Conservation (phyloP, 495 filamentous ascomycete species). For the Tuber umbilicatum region DNA sequence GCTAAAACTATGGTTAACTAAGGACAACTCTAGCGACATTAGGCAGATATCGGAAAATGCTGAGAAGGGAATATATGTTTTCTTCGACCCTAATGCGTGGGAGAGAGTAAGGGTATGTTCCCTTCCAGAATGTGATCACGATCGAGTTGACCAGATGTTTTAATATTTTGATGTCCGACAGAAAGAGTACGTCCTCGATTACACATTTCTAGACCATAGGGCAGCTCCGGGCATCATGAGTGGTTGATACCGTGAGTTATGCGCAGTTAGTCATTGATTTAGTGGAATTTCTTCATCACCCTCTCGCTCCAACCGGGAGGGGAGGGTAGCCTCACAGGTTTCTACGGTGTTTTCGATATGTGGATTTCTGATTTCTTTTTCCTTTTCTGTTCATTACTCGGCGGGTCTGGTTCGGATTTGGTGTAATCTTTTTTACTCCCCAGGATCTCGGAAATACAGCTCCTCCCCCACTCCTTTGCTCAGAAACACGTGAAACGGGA, state of each 20-base stretch:
- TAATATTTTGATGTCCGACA: conserved; percentile 14
- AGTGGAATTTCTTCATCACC: not conserved
- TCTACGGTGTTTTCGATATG: not conserved
- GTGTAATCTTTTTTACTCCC: not conserved
- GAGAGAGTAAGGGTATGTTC: conserved; percentile 58
- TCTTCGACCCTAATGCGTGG: conserved; percentile 65
- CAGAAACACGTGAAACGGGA: not conserved
- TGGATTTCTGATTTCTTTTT: not conserved
- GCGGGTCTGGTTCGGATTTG: not conserved
- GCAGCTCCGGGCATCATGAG: conserved; percentile 31
- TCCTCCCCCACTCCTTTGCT: not conserved
- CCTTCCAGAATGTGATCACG: conserved; percentile 14
- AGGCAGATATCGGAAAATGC: conserved; percentile 53
- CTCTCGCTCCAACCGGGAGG: not conserved
- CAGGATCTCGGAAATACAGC: not conserved
- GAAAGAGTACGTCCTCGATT: conserved; percentile 42
- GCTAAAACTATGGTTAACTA: conserved; percentile 67
- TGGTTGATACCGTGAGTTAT: not conserved
- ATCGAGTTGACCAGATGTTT: not conserved
- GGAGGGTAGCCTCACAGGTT: not conserved
- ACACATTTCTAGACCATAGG: conserved; percentile 37
- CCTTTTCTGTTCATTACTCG: not conserved
- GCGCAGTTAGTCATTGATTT: not conserved
- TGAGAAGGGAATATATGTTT: conserved; percentile 64
- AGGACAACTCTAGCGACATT: conserved; percentile 53